phyloP scores from a whole-genome alignment of 2,329 filamentous ascomycete species.

The Clarireedia hainanense region DNA sequence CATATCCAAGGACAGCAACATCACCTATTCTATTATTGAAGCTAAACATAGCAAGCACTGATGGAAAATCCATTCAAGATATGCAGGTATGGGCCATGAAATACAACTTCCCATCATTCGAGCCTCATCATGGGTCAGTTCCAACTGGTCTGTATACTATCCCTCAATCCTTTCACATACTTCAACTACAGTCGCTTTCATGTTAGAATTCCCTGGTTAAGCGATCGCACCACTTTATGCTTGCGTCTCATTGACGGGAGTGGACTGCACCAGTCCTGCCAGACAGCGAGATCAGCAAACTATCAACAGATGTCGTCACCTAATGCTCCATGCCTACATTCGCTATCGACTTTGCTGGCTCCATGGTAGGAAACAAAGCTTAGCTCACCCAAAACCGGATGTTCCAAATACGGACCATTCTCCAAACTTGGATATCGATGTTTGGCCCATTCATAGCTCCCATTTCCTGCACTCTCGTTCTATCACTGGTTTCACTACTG shows the following conservation, averaged over 20 bases:
- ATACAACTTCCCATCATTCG: no score
- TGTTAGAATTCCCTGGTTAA: no score
- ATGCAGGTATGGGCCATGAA: no score
- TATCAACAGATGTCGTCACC: not conserved
- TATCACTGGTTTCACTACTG: no score
- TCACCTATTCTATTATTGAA: no score
- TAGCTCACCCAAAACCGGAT: not conserved
- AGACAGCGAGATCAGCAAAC: not conserved
- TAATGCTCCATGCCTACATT: not conserved
- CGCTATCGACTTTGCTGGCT: not conserved
- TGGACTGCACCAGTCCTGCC: not conserved
- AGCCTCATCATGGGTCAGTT: no score
- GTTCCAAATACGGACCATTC: not conserved
- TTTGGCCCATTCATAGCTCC: not conserved
- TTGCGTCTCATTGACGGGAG: not conserved
- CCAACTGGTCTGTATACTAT: no score
- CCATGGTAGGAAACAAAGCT: not conserved
- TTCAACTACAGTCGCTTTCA: no score
- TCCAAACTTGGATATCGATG: not conserved
- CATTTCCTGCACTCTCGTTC: not conserved
- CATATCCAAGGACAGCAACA: no score
- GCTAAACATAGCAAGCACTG: no score
- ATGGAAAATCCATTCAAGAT: no score
- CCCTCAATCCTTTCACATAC: not conserved
- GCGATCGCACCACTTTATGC: not conserved